Base-by-base conservation (phyloP, 2,329 filamentous ascomycete species). In the Alternaria alternata region DNA sequence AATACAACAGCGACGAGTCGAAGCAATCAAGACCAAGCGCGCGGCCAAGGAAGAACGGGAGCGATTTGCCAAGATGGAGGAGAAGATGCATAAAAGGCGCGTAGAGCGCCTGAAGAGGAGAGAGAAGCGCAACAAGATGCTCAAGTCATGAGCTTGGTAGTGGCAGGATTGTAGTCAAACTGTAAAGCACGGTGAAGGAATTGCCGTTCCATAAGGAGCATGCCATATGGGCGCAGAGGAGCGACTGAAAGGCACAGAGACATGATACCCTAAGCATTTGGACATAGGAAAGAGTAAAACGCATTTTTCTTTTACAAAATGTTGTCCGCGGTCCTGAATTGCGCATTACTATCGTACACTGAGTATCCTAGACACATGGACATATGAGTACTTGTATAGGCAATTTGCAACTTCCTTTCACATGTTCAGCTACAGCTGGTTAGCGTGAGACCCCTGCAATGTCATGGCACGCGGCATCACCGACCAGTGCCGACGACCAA, bases 51-150 rank as follows among this genome's bases (percentile, higher is more conserved):
- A 93, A 72, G 95, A 98, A 84, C 93, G 91, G 80, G 93, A 94
- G 74, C 86, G 94, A 69, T 98, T 94, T 77, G 92, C 93, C 79
- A 92, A 94, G 84, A 88, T 99, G 88, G 94, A 93, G 20, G 92
- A 93, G 82, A 98, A 95, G 84, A 98, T 99, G 95, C 94, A 98
- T 83, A 89, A 88, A 81, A 98, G 97, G 86, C 87, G 94, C 63
- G 90, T 98, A 12, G 95, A 99, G 81, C 88, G 95, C 71, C 81
- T 97, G 80, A 97, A 93, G 89, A 88, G 94, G 76, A 91, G 93
- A 80, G 95, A 99, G 85, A 98, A 98, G 89, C 89, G 95, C 76
- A 99, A 94, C 81, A 95, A 94, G 83, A 81, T 93, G 77, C 72
- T 85, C 61, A 84, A 84, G 69, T 84, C 82, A 34, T 84, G 78